Evolutionary conservation across 163 green algal species (phyloP), one percentile per base, ranked within the genome.

Genomic region (Chloromonas sp.): DNA sequence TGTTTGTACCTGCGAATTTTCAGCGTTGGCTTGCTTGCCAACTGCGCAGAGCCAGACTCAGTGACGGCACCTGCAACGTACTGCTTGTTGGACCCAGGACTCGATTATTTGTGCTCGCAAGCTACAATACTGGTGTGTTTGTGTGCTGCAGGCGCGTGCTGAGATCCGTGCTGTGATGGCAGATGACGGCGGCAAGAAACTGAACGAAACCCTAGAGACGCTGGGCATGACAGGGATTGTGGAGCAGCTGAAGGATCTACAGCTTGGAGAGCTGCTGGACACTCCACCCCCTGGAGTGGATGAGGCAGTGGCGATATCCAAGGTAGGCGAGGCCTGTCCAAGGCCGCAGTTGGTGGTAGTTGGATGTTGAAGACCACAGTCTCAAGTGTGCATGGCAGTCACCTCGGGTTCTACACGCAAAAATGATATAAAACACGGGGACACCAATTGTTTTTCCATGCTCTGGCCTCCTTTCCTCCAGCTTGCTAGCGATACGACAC

Each of bases 221-320:
- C 66, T 98, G 81, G 96, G 96, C 14, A 86, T 98, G 70, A 92
- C 94, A 3, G 87, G 85, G 8, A 83, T 98, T 60, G 86, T 91
- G 2, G 95, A 97, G 13, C 95, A 98, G 90, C 90, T 98, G 57
- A 93, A 94, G 84, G 94, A 97, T 82, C 85, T 98, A 60, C 87
- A 93, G 62, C 92, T 98, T 60, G 89, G 94, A n/a, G 95, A 99
- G 88, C 91, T 99, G 84, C 93, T 99, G 83, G 96, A 99, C 89
- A 98, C 95, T 0, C 94, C 96, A 14, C 96, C 96, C 0, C 96
- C 96, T 5, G 95, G 95, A 0, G 92, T 96, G 79, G 95, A 98
- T 82, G 95, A 98, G 85, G 94, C 93, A 14, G 92, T 98, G 3
- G 96, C 96, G 11, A 98, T 99, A 87, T 89, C 91, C 78, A 99